phyloP scores from a whole-genome alignment of 225 moss, liverwort and hornwort species.

The Ulota crispa region DNA sequence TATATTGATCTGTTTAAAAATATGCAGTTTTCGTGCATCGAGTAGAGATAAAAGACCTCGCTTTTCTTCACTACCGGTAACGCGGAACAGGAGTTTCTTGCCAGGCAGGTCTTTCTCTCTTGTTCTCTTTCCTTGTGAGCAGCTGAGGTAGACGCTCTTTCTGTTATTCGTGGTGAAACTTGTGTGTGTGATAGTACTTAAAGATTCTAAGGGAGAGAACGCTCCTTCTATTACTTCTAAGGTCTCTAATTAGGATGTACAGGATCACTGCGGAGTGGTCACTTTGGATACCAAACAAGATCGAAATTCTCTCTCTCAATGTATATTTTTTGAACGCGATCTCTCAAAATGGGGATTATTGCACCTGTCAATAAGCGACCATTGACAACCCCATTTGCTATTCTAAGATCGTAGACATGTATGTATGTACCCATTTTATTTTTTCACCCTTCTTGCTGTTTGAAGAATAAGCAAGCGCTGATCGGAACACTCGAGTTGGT shows the following conservation, averaged over 20 bases:
- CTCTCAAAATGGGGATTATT: not conserved
- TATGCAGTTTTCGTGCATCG: too few relatives aligned
- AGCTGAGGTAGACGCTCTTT: not conserved
- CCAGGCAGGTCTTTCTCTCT: not conserved
- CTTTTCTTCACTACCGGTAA: not conserved
- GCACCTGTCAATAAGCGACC: not conserved
- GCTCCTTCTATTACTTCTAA: not conserved
- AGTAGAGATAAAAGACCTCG: not conserved
- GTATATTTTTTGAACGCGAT: not conserved
- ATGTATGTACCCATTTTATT: not conserved
- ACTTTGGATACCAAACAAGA: not conserved
- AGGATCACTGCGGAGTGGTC: not conserved
- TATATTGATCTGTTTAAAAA: too few relatives aligned
- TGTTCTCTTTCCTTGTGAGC: not conserved
- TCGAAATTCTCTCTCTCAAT: not conserved
- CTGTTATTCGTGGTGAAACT: not conserved
- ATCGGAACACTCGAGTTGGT: not conserved
- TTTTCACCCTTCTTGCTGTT: too few relatives aligned
- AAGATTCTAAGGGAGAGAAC: not conserved
- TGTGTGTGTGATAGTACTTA: not conserved
- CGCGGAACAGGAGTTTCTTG: too few relatives aligned
- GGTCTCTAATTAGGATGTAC: not conserved
- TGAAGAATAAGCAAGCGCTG: too few relatives aligned
- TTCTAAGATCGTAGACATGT: not conserved
- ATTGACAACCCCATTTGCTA: not conserved